Conservation (phyloP, 805 yeast species). For the Saccharomycopsis sp. region DNA sequence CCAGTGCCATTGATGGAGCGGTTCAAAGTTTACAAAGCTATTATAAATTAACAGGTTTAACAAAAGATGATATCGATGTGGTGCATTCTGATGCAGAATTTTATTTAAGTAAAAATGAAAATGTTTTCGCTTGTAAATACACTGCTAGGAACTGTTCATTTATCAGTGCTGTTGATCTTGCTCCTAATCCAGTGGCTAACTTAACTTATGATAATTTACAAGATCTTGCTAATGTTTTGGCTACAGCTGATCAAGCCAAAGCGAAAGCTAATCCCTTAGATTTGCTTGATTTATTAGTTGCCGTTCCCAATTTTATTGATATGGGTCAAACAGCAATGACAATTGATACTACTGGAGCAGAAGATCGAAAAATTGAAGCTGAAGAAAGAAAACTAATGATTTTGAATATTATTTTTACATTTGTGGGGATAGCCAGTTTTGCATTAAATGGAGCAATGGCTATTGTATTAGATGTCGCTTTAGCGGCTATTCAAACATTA, state of each 20-base stretch:
- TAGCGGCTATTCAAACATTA: conserved; percentile 2
- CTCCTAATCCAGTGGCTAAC: conserved; percentile 8
- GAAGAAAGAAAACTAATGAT: conserved; percentile 8
- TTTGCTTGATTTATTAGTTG: conserved; percentile 6
- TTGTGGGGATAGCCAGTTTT: conserved; percentile 9
- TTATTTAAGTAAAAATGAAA: neutral
- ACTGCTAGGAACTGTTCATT: conserved; percentile 4
- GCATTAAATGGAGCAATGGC: conserved; percentile 8
- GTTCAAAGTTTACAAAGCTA: conserved; percentile 1
- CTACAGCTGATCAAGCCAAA: conserved; percentile 2
- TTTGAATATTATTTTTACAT: conserved; percentile 9
- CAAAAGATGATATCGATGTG: neutral
- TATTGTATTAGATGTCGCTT: neutral
- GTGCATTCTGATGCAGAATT: neutral
- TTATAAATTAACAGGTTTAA: conserved; percentile 1
- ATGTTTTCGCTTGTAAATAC: conserved; percentile 1
- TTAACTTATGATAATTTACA: conserved; percentile 4
- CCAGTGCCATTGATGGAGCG: neutral
- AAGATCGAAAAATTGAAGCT: neutral
- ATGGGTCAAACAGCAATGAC: conserved; percentile 2
- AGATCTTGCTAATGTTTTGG: conserved; percentile 6
- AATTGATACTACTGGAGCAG: conserved; percentile 3
- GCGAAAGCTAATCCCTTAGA: conserved; percentile 5
- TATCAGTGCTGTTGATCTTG: conserved; percentile 4
- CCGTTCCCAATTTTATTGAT: conserved; percentile 4